phyloP scores from a whole-genome alignment of 2,329 filamentous ascomycete genomes.

The Neopestalotiopsis clavispora region DNA sequence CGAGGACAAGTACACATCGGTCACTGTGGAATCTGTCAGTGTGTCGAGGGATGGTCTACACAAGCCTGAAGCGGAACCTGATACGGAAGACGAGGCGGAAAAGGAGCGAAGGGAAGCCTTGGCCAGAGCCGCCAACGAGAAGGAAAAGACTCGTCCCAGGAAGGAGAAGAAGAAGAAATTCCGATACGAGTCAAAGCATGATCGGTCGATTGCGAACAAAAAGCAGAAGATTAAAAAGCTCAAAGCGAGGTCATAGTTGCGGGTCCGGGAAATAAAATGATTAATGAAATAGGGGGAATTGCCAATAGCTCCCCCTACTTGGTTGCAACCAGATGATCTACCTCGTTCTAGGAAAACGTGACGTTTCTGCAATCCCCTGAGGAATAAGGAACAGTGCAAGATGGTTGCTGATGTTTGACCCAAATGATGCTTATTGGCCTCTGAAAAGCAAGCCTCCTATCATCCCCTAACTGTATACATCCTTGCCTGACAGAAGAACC shows the following conservation, averaged over 20 bases:
- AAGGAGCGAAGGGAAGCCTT: constrained; percentile 40
- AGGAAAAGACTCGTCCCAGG: constrained; percentile 64
- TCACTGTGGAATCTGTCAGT: constrained; percentile 89
- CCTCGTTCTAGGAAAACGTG: constrained; percentile 1
- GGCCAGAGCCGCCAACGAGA: constrained; percentile 43
- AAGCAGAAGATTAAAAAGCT: constrained; percentile 72
- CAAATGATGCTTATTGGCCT: constrained; percentile 4
- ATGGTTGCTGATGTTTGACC: neutral
- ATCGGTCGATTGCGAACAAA: constrained; percentile 74
- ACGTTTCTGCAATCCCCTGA: constrained; percentile 7
- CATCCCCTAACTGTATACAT: constrained; percentile 9
- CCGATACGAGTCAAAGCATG: constrained; percentile 86
- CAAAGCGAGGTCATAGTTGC: constrained; percentile 11
- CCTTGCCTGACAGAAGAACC: neutral
- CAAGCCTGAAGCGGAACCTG: constrained; percentile 51
- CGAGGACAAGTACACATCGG: constrained; percentile 93
- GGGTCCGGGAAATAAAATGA: neutral
- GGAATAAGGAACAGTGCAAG: neutral
- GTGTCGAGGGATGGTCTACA: constrained; percentile 76
- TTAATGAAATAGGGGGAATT: neutral
- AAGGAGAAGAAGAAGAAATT: constrained; percentile 92
- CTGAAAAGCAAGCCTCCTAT: constrained; percentile 9
- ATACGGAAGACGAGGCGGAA: constrained; percentile 41
- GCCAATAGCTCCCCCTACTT: constrained; percentile 3
- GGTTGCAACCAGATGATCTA: neutral